Evolutionary conservation across 2,329 filamentous ascomycete species (phyloP), one percentile per base, ranked within the genome.

Genomic region (Macrophomina pseudophaseolina): DNA sequence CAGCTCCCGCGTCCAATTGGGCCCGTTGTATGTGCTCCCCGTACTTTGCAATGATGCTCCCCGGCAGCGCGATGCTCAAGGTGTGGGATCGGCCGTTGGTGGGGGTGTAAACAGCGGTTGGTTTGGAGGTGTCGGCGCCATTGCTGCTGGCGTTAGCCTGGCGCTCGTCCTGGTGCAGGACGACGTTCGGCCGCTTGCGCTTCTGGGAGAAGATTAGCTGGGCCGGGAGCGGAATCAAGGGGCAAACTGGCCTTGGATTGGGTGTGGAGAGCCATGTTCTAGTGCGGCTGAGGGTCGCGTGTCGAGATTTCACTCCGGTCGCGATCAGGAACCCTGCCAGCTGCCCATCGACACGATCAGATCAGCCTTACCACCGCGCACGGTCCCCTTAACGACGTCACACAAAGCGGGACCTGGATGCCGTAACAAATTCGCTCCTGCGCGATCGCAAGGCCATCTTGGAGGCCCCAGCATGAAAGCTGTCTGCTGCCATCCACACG

Each of bases 1-100:
- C 71, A 32, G 30, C 60, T 14, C 16, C 7, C 18, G 3, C 4
- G 32, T 11, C 38, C 46, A 62, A 38, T 30, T n/a, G 40, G 38
- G 18, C 6, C n/a, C 35, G 33, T 9, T 18, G n/a, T 54, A 8
- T 12, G 35, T 59, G 46, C 23, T 28, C 5, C 7, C 78, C 82
- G 68, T 80, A 93, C 91, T 91, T 91, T 66, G 88, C 84, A 66
- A 94, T 85, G 52, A 95, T 87, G 74, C 91, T 94, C 40, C 90
- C 91, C 1, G 92, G 91, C 35, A 96, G 79, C 3, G 92, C 92
- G 40, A 95, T 84, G 49, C 90, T 94, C 18, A 95, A 76, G 0
- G 92, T 95, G 85, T 90, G 91, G 42, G 86, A 80, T 70, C 92
- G 83, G 42, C 89, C 88, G 53, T 84, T 83, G 0, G 80, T 83